Percentiles rank a stretch among this genome's conserved stretches.
Conservation (phyloP, 2,329 filamentous ascomycete genomes). For the Fusarium sp. region DNA sequence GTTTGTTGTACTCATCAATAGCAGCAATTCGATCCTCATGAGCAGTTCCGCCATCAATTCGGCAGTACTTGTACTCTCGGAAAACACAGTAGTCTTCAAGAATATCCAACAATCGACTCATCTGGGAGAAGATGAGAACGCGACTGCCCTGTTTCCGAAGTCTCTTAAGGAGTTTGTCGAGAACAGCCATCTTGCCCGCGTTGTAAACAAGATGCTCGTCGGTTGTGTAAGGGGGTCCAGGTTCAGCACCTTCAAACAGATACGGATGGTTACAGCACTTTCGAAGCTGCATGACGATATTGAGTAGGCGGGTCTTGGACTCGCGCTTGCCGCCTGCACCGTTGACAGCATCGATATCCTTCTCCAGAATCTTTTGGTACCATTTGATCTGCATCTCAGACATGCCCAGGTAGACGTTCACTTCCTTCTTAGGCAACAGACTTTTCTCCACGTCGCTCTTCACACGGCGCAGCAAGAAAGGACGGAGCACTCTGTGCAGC, state of each 20-base stretch:
- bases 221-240: conserved; percentile 96
- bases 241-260: conserved; percentile 96
- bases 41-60: conserved; percentile 95
- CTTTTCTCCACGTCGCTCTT: conserved; percentile 99
- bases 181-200: conserved; percentile 95
- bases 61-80: conserved; percentile 93
- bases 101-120: conserved; percentile 97
- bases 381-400: conserved; percentile 99
- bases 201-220: conserved; percentile 96
- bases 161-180: conserved; percentile 89
- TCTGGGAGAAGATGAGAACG: conserved; percentile 99
- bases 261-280: conserved; percentile 99
- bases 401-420: conserved; percentile 98
- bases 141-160: conserved; percentile 89
- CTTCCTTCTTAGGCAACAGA: conserved; percentile 94
- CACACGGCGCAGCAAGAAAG: conserved; percentile 94
- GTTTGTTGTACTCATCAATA: conserved; percentile 98
- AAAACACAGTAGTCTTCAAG: conserved; percentile 99
- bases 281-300: conserved; percentile 99
- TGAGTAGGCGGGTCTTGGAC: conserved; percentile 95
- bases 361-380: conserved; percentile 99
- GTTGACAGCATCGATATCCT: conserved; percentile 98
- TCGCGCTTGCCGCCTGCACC: conserved; percentile 96
- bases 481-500: conserved; percentile 90
- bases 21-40: conserved; percentile 98